Base-by-base conservation (phyloP, 345 rosid genomes). In the Barbarea vulgaris region DNA sequence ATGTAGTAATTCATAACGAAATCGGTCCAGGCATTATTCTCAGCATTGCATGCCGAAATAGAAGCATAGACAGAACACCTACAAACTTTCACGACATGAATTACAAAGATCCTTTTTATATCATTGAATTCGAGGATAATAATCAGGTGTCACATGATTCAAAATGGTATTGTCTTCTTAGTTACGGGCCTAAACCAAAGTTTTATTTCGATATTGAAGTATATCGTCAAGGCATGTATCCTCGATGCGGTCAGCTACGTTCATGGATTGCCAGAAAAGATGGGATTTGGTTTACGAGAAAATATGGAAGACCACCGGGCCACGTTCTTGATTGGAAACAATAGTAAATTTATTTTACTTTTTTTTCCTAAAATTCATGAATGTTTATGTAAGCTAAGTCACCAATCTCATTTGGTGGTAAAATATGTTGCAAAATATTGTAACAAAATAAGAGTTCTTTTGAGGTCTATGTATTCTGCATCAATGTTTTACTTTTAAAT, bases 1-100 rank as follows among this genome's bases (percentile, higher is more conserved):
- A 63, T 42, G 46, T 63, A 42, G 68, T 63, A 27, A 15, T 63
- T 15, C 68, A 63, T 25, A 63, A 63, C 24, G 53, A 63, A 42
- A 5, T 42, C 6, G 36, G 2, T 27, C 53, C 10, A 8, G 51
- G 51, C 1, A 17, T n/a, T 25, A 22, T 1, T 42, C 53, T 63
- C 22, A n/a, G 9, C 52, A 63, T 42, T 42, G 22, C 21, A 13
- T 61, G 66, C 33, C 31, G 66, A 28, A 2, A n/a, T 12, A 1
- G 14, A 37, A 11, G 42, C 42, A 37, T 10, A n/a, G 1, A 3
- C 1, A n/a, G 3, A 0, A 2, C 61, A 30, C 39, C 39, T 28
- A 4, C 21, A 15, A 28, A 0, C 0, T 56, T 30, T 30, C 19
- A 61, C 21, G 4, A 1, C 2, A 10, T 61, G 9, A 42, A 42